Base-by-base conservation (phyloP, 371 early-diverging fungal genomes). In the Dinochytrium kinnereticum region DNA sequence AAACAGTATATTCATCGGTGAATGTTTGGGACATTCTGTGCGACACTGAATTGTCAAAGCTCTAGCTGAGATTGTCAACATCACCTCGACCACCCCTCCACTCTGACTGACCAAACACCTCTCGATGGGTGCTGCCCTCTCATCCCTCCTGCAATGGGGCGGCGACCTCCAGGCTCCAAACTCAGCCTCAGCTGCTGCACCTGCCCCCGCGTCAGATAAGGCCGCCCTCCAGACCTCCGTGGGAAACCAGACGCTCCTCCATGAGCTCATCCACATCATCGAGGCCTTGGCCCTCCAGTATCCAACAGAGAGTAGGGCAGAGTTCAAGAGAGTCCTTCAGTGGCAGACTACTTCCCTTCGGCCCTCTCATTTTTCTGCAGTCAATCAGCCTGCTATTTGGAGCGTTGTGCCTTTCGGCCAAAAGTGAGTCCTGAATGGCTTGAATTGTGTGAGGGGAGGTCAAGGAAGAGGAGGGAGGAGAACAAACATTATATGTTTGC, bases 171-270 rank as follows among this genome's bases (percentile, higher is more conserved):
- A n/a, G n/a, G n/a, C n/a, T n/a, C n/a, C n/a, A n/a, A 61, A 57
- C 33, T 17, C 34, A 0, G 50, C 26, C 37, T 64, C 68, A 10
- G 39, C 57, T 1, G 49, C 24, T n/a, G 19, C 40, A 21, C 40
- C 73, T 1, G 28, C 59, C 37, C 55, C 49, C 5, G 70, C 51
- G 36, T 70, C 28, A 5, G n/a, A n/a, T n/a, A n/a, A n/a, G n/a
- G n/a, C n/a, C n/a, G n/a, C n/a, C n/a, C 75, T 80, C 38, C 78
- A 77, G 64, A 82, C 78, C n/a, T 81, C 82, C 15, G 51, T 81
- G 44, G 33, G 30, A 2, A 84, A 84, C 72, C 81, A 84, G 30
- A 76, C 78, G 21, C 71, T 81, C 1, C 78, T 86, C 37, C 70
- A 75, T 64, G 86, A 86, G 34, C 72, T 86, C 28, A 65, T 80